Evolutionary conservation across 169 alveolate species (phyloP).

Genomic region (Eimeria falciformis): DNA sequence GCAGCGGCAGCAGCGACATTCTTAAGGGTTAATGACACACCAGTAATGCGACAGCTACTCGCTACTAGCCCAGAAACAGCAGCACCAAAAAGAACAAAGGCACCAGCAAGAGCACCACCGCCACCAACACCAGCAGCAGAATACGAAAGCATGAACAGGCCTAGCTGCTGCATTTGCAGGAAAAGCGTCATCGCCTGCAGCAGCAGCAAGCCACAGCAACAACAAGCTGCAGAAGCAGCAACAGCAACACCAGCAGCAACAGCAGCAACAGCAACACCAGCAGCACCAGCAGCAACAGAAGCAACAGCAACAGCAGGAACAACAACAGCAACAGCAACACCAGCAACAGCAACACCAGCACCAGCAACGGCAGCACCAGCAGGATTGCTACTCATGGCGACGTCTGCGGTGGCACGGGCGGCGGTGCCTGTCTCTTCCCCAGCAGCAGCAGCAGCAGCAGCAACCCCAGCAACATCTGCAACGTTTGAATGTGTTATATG

Average conservation of each 20-base stretch:
- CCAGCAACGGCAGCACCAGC: not conserved
- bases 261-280: not conserved
- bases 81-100: no score
- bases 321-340: not conserved
- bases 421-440: not conserved
- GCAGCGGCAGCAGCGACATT: not conserved
- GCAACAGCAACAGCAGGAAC: not conserved
- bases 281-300: not conserved
- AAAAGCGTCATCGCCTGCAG: not conserved
- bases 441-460: not conserved
- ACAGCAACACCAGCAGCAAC: not conserved
- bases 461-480: not conserved
- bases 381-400: not conserved
- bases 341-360: not conserved
- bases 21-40: not conserved
- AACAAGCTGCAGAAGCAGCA: not conserved
- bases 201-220: not conserved
- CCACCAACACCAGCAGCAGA: no score
- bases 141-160: no score
- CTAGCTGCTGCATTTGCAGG: no score
- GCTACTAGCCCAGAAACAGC: no score
- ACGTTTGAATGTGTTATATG: conserved; percentile 1
- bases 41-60: not conserved
- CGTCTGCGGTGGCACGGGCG: not conserved
- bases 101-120: no score